Evolutionary conservation across 352 stramenopile species (phyloP).

Genomic region (Globisporangium nagaii): DNA sequence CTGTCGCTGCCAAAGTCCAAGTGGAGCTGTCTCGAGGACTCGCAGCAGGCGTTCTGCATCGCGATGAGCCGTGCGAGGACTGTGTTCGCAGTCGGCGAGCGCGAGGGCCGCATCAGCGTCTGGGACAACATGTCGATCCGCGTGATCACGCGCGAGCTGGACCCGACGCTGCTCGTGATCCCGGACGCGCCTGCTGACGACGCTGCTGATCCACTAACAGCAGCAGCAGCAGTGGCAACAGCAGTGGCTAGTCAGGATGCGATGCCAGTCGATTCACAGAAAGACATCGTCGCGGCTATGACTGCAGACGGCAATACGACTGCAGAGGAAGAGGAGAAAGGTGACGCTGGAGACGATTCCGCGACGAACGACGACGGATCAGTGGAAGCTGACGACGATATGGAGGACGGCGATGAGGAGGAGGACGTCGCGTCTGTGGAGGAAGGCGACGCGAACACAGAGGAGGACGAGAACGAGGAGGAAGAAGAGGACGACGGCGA

Average conservation of each 20-base stretch:
- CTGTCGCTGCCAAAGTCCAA: conserved; percentile 37
- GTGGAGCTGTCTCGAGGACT: conserved; percentile 69
- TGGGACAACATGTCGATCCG: conserved; percentile 81
- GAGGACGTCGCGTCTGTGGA: conserved; percentile 18
- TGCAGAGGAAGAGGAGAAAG: conserved; percentile 7
- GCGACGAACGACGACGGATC: conserved; percentile 24
- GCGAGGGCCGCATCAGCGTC: conserved; percentile 71
- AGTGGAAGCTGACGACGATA: conserved; percentile 18
- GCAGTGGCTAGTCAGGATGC: not conserved
- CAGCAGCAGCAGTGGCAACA: not conserved
- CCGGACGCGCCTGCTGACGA: conserved; percentile 18
- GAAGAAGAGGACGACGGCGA: conserved; percentile 16
- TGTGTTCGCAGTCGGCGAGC: conserved; percentile 70
- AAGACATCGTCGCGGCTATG: not conserved
- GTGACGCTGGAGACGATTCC: conserved; percentile 18
- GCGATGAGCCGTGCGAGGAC: conserved; percentile 57
- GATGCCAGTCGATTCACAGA: no score
- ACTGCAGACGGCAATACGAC: not conserved
- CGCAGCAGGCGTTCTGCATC: conserved; percentile 69
- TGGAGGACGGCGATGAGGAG: conserved; percentile 37
- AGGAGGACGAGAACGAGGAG: conserved; percentile 24
- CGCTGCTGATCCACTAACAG: not conserved
- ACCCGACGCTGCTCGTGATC: conserved; percentile 58
- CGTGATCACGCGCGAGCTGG: conserved; percentile 72
- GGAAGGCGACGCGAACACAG: conserved; percentile 23